Conservation (phyloP, 129 eudicot species). For the Mikania micrantha region DNA sequence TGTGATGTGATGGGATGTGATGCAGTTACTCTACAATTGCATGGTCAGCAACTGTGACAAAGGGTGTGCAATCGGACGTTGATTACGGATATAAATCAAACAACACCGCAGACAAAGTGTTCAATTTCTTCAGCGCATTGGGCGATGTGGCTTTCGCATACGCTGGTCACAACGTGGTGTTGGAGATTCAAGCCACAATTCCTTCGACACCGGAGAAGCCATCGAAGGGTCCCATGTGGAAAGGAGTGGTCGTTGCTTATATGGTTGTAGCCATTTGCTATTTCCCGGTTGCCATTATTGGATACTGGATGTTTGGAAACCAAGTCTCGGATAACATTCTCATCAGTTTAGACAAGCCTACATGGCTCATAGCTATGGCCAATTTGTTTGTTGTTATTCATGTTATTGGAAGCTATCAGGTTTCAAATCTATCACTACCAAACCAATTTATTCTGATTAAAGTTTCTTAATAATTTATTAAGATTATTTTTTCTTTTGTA, state of each 20-base stretch:
- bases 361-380: conserved; percentile 27
- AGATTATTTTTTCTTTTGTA: not conserved
- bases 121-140: conserved; percentile 41
- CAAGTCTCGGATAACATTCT: conserved; percentile 22
- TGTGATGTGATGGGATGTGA: not conserved
- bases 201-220: conserved; percentile 8
- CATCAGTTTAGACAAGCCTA: conserved; percentile 27
- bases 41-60: conserved; percentile 32
- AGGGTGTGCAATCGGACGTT: conserved; percentile 43
- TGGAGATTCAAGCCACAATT: conserved; percentile 10
- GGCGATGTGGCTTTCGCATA: conserved; percentile 58
- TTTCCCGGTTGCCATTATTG: conserved; percentile 24
- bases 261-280: conserved; percentile 21
- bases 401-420: conserved; percentile 22
- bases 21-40: conserved; percentile 49
- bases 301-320: conserved; percentile 24
- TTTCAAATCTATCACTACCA: not conserved
- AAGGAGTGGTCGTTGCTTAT: conserved; percentile 1
- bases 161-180: conserved; percentile 29
- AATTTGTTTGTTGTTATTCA: conserved; percentile 20
- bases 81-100: conserved; percentile 22
- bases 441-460: not conserved
- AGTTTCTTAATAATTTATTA: not conserved
- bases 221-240: conserved; percentile 7
- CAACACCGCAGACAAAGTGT: conserved; percentile 29